Percentiles rank a stretch among this genome's conserved stretches.
Conservation (phyloP, 441 rosid genomes). For the Pelargonium australe region DNA sequence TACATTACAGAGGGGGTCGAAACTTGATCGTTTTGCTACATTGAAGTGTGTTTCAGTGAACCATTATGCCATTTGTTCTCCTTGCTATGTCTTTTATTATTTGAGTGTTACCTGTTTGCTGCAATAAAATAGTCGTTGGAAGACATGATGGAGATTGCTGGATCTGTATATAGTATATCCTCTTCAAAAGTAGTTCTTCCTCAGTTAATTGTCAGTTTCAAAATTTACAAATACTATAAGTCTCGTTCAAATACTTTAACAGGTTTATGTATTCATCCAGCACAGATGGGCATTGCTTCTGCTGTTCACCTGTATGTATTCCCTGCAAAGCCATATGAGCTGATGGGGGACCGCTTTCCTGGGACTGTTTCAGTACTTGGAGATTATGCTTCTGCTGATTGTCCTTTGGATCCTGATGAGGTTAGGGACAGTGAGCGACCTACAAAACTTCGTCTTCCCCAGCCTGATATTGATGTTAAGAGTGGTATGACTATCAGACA, state of each 20-base stretch:
- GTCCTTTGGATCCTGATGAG: conserved; percentile 95
- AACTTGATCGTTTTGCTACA: no score
- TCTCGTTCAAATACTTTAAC: background rate
- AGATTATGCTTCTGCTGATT: conserved; percentile 91
- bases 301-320: conserved; percentile 90
- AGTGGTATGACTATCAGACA: conserved; percentile 91
- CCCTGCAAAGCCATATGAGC: conserved; percentile 88
- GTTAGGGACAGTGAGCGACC: conserved; percentile 96
- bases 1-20: no score
- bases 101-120: no score
- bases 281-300: conserved; percentile 99
- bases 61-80: no score
- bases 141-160: background rate
- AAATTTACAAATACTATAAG: background rate
- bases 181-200: background rate
- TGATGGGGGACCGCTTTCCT: conserved; percentile 74
- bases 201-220: background rate
- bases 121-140: no score
- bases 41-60: no score
- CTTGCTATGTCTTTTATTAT: no score
- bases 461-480: conserved; percentile 60
- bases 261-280: conserved; percentile 47
- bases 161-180: background rate
- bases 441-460: conserved; percentile 89
- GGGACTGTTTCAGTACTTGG: conserved; percentile 91